Base-by-base conservation (phyloP, 1,284 basidiomycete species). In the Boletus subluridellus region DNA sequence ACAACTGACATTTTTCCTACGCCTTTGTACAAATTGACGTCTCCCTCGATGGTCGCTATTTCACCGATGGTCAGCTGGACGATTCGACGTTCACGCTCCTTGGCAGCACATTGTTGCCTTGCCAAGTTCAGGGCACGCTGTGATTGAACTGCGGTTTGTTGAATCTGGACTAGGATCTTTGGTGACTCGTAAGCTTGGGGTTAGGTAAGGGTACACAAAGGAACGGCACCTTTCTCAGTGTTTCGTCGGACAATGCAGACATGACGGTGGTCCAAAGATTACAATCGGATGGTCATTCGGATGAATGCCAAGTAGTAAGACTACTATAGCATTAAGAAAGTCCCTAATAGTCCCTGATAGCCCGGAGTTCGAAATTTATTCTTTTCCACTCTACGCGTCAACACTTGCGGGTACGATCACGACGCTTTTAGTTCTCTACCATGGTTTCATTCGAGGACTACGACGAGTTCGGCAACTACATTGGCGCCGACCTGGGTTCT, bases 381-480 rank as follows among this genome's bases (percentile, higher is more conserved):
- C 60, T 63, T 54, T 59, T 52, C 46, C 51, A 55, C 51, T 1
- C 26, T 60, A 68, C 69, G 62, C 62, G 70, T 67, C 49, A 54
- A 62, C 60, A 24, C 47, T 37, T 44, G 38, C 60, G 51, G 8
- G 35, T 28, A 59, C 50, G 26, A 53, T 41, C 15, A 55, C 54
- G n/a, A 41, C 59, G 9, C 49, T 35, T 53, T 32, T 49, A 53
- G 3, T 54, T 53, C 37, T 53, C 37, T 21, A 60, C 44, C 47
- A 92, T 92, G 90, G 87, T 86, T 57, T 91, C 89, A 34, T 83
- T 92, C 64, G 90, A 92, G 69, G 90, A 92, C 71, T 92, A 92
- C 63, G 90, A 92, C 70, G 90, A 92, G 79, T 96, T 97, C 70
- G 94, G 94, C 66, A 96, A 96, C 82, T 96, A 95, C 76, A 94